Conservation (phyloP, 192 early-diverging fungal genomes). For the Gigaspora rosea region DNA sequence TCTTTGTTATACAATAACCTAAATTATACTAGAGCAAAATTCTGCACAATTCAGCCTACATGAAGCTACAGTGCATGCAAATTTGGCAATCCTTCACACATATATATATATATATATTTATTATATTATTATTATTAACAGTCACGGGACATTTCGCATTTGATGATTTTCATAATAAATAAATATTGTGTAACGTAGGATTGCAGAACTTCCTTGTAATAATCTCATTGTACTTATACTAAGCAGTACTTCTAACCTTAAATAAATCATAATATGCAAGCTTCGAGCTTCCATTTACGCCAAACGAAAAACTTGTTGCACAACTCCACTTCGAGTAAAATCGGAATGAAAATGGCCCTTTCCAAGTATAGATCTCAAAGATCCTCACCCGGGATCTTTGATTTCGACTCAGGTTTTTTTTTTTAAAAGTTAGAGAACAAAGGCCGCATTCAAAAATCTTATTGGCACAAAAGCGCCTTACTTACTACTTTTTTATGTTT, state of each 20-base stretch:
- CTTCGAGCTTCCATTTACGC: neutral
- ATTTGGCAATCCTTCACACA: too few relatives aligned
- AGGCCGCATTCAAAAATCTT: neutral
- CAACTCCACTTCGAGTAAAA: neutral
- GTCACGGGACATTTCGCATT: too few relatives aligned
- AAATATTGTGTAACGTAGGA: too few relatives aligned
- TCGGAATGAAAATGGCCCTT: neutral
- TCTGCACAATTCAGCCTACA: too few relatives aligned
- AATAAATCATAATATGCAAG: neutral
- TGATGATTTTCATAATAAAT: too few relatives aligned
- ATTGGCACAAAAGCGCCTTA: neutral
- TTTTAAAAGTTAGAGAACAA: neutral
- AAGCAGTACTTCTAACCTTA: neutral
- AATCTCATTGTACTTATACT: too few relatives aligned
- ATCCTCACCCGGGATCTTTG: neutral
- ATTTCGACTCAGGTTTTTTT: neutral
- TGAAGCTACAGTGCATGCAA: too few relatives aligned
- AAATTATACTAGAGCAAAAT: too few relatives aligned
- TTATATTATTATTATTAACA: too few relatives aligned
- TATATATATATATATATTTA: too few relatives aligned
- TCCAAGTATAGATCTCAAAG: neutral
- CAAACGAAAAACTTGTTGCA: neutral
- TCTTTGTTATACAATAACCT: too few relatives aligned
- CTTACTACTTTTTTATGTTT: slow-evolving; percentile 1
- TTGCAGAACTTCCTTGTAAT: too few relatives aligned